phyloP scores from a whole-genome alignment of 495 filamentous ascomycete species.

The Penicillium mononematosum region DNA sequence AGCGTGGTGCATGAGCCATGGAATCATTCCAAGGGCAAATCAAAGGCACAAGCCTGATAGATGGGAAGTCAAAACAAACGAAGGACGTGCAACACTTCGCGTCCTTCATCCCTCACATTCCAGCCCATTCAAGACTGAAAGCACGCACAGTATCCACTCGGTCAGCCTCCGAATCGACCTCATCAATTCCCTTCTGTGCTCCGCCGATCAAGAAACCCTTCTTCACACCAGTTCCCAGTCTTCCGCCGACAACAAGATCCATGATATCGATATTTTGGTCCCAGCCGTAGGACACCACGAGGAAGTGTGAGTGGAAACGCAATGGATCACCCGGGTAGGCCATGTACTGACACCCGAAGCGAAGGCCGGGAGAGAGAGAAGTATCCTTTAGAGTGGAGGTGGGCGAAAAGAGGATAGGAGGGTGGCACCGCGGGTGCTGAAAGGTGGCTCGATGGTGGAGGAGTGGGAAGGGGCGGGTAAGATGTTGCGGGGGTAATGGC shows the following conservation, averaged over 20 bases:
- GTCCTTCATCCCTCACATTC: conserved; percentile 56
- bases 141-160: conserved; percentile 51
- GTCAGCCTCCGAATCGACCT: conserved; percentile 25
- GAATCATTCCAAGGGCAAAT: background rate
- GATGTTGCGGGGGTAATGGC: conserved; percentile 62
- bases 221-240: conserved; percentile 91
- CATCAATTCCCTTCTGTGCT: conserved; percentile 31
- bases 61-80: background rate
- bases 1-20: background rate
- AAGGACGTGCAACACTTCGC: background rate
- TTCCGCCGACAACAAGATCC: conserved; percentile 78
- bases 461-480: conserved; percentile 46
- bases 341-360: conserved; percentile 91
- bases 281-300: conserved; percentile 75
- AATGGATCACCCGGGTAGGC: conserved; percentile 94
- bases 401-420: conserved; percentile 54
- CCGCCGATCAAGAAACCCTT: conserved; percentile 91
- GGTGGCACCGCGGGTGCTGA: conserved; percentile 46
- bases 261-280: conserved; percentile 81
- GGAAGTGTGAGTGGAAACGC: conserved; percentile 91
- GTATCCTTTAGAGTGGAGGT: conserved; percentile 77
- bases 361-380: conserved; percentile 87
- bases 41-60: background rate
- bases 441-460: conserved; percentile 33
- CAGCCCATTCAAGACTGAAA: conserved; percentile 82